These are phyloP conservation scores for Cryphonectria carpinicola DNA, from an alignment of 2,329 filamentous ascomycete genomes.

Conservation along the genomic window DNA sequence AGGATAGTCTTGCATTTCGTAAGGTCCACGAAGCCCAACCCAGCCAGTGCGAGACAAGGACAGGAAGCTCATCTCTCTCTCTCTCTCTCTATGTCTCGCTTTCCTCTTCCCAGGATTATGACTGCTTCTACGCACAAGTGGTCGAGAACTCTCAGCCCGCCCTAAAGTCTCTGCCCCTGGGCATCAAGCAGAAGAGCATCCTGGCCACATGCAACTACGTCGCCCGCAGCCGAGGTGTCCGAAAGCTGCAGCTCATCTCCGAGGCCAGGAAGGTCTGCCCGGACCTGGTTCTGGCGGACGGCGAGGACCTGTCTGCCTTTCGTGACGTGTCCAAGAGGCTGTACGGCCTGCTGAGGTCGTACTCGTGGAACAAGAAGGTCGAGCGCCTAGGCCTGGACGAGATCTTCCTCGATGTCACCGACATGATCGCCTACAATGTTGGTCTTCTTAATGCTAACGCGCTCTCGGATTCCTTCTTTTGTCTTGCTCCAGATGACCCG, in stretches of 20 bases:
- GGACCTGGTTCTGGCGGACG: slow-evolving; percentile 81
- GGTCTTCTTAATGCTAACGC: slow-evolving; percentile 69
- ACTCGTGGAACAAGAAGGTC: slow-evolving; percentile 77
- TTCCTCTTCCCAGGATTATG: slow-evolving; percentile 63
- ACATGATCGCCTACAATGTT: slow-evolving; percentile 83
- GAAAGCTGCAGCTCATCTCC: slow-evolving; percentile 83
- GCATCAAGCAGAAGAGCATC: slow-evolving; percentile 91
- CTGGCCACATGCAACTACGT: slow-evolving; percentile 94
- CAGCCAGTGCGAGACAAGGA: background rate
- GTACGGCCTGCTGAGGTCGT: slow-evolving; percentile 71
- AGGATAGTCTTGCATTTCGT: slow-evolving; percentile 84
- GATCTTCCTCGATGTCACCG: slow-evolving; percentile 82
- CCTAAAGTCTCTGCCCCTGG: slow-evolving; percentile 74
- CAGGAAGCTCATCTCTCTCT: background rate
- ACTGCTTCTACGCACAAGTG: slow-evolving; percentile 94
- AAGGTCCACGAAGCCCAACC: slow-evolving; percentile 36
- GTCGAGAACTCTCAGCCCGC: slow-evolving; percentile 80
- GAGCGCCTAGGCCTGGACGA: slow-evolving; percentile 92
- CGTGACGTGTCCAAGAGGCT: slow-evolving; percentile 83
- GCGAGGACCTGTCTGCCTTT: slow-evolving; percentile 85
- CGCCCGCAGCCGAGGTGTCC: slow-evolving; percentile 72
- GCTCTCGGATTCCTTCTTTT: slow-evolving; percentile 75
- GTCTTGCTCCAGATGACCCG: slow-evolving; percentile 72
- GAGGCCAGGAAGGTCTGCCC: slow-evolving; percentile 82
- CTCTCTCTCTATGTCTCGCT: background rate